Base-by-base conservation (phyloP, 1,284 basidiomycete genomes). In the Anthracocystis panici-leucophaei region DNA sequence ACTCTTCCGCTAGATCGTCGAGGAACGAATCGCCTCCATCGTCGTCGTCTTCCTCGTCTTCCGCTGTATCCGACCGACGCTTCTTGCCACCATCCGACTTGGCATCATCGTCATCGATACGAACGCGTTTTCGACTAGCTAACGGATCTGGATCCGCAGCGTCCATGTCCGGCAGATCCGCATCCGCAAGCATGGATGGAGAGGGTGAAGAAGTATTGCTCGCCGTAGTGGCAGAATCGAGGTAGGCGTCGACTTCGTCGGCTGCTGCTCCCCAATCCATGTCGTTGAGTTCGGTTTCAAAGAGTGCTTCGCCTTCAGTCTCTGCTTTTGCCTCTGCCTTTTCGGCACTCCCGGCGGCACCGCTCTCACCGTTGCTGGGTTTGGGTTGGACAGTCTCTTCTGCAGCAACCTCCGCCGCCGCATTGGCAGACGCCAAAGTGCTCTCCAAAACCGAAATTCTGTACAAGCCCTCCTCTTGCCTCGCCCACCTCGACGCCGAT, bases 231-330 rank as follows among this genome's bases (percentile, higher is more conserved):
- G 63, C 83, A 4, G 77, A 81, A 48, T 91, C 91, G 70, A 84
- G 68, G 40, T 92, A 91, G 42, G 91, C 93, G 64, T 94, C 92
- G n/a, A 94, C 91, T 84, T 94, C 93, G 71, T 92, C 89, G 75
- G 93, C 92, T 65, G 92, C 91, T 74, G 91, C 91, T 64, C 90
- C 89, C 92, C 93, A 94, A 53, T 84, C 80, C 75, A 84, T 80
- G 12, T 74, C 71, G 27, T 69, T 72, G 6, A 82, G 55, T 40
- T 72, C 80, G 41, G 21, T 61, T 31, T 70, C 73, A 25, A 75
- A 75, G 20, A 65, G 31, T n/a, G 58, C 31, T 21, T 60, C 66
- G 14, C 33, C 69, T 23, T 67, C 56, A 3, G 25, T 20, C n/a
- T 49, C 48, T 18, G 8, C 18, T 21, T 35, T 35, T 21, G 48